phyloP scores from a whole-genome alignment of 2,329 filamentous ascomycete genomes.

The Graphilbum fragrans region DNA sequence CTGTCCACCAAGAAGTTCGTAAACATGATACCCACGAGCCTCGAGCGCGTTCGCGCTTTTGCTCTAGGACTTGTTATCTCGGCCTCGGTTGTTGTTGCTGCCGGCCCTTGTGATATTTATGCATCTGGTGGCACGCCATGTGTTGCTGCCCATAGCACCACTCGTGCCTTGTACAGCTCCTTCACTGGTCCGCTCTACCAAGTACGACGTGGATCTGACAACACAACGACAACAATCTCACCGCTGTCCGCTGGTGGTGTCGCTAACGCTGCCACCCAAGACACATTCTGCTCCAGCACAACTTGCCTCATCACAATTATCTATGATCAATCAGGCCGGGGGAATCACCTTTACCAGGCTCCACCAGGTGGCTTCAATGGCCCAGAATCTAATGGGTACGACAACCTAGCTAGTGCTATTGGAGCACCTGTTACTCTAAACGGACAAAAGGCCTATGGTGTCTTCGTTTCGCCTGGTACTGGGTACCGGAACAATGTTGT shows the following conservation, averaged over 20 bases:
- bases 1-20: too few relatives aligned
- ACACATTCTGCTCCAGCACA: constrained; percentile 46
- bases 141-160: constrained; percentile 53
- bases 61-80: neutral
- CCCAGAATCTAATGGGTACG: constrained; percentile 42
- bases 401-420: constrained; percentile 45
- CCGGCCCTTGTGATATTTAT: constrained; percentile 52
- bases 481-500: constrained; percentile 49
- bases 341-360: constrained; percentile 52
- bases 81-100: constrained; percentile 19
- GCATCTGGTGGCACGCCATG: constrained; percentile 46
- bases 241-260: constrained; percentile 47
- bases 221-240: constrained; percentile 31
- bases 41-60: too few relatives aligned
- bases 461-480: constrained; percentile 47
- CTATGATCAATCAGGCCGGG: constrained; percentile 52
- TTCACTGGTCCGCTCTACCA: constrained; percentile 46
- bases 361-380: constrained; percentile 44
- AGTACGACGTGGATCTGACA: constrained; percentile 41
- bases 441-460: constrained; percentile 50
- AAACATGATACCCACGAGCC: neutral
- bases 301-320: constrained; percentile 53
- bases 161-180: constrained; percentile 44
- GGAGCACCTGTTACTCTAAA: constrained; percentile 50
- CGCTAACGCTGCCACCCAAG: constrained; percentile 48